Evolutionary conservation across 1,284 basidiomycete species (phyloP).

Genomic region (Pterula multifida): DNA sequence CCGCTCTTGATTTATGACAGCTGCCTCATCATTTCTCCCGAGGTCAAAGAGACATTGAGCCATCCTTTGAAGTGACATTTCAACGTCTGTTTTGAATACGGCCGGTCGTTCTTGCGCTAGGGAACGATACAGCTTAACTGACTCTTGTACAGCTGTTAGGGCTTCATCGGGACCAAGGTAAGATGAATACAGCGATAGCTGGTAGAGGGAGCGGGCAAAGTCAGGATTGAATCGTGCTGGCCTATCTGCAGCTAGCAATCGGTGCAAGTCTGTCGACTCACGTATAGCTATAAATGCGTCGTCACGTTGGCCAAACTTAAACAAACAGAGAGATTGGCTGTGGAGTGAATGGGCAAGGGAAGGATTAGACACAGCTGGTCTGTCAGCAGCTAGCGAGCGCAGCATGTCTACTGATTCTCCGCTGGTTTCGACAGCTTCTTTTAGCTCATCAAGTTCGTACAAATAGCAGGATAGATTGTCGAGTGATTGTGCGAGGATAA

Average conservation of each 20-base stretch:
- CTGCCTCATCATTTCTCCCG: no score
- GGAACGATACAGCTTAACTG: background rate
- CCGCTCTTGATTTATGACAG: no score
- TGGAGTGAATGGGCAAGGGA: background rate
- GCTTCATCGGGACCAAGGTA: background rate
- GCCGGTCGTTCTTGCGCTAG: background rate
- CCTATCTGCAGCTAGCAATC: background rate
- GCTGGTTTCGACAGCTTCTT: background rate
- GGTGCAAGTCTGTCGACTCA: background rate
- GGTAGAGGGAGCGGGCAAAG: background rate
- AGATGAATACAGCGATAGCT: background rate
- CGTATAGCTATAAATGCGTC: background rate
- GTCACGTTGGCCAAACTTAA: background rate
- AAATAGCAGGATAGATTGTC: background rate
- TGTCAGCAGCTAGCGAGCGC: background rate
- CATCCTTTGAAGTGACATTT: no score
- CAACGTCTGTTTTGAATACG: background rate
- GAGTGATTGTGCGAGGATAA: background rate
- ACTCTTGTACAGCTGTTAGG: background rate
- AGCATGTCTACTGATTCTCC: background rate
- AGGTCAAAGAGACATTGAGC: no score
- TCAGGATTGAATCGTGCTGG: background rate
- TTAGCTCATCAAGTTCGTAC: background rate
- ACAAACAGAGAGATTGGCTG: background rate
- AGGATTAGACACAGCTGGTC: background rate